phyloP scores from a whole-genome alignment of 306 rosid species.

The Pyrus communis region DNA sequence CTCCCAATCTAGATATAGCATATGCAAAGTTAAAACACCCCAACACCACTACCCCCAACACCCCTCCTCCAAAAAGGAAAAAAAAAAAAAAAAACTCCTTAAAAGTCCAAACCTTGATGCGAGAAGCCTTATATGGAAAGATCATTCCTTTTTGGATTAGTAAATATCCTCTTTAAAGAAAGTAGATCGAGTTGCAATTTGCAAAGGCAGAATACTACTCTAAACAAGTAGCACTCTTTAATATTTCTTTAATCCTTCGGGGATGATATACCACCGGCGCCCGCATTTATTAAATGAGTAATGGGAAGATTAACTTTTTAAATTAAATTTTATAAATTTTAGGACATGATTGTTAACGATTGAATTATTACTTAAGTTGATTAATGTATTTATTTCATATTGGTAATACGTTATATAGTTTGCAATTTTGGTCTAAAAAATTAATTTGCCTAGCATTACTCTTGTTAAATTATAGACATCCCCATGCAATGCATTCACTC shows the following conservation, averaged over 20 bases:
- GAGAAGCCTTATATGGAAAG: background rate
- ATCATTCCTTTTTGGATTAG: background rate
- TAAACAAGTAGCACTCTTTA: background rate
- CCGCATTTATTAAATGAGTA: background rate
- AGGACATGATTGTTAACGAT: too few species aligned
- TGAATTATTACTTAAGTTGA: too few species aligned
- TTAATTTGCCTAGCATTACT: too few species aligned
- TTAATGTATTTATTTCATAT: too few species aligned
- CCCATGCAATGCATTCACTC: too few species aligned
- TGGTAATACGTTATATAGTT: too few species aligned
- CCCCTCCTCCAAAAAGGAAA: too few species aligned
- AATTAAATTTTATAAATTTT: too few species aligned
- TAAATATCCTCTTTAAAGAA: background rate
- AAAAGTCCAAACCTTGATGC: background rate
- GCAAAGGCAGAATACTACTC: background rate
- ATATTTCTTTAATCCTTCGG: background rate
- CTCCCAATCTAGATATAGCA: background rate
- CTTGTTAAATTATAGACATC: too few species aligned
- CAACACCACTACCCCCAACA: too few species aligned
- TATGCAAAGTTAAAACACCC: background rate
- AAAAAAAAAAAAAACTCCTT: background rate
- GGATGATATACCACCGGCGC: background rate
- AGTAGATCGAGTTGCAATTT: background rate
- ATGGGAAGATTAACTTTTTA: too few species aligned
- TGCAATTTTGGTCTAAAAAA: too few species aligned